Conservation (phyloP, 1,284 basidiomycete species). For the Flammula alnicola region DNA sequence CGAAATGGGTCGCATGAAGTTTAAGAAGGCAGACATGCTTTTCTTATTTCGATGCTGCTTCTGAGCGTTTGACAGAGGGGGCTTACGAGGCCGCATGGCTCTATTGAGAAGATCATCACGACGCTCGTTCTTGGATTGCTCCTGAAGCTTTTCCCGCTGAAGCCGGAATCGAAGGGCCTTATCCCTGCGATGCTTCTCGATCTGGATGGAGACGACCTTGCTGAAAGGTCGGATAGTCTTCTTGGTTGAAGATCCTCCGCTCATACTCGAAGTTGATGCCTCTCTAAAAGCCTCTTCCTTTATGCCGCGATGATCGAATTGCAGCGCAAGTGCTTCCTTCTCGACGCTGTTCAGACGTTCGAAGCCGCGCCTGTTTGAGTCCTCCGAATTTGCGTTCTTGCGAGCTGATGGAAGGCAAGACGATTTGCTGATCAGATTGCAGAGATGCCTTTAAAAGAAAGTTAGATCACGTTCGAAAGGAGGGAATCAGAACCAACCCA, state of each 20-base stretch:
- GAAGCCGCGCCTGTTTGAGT: constrained; percentile 66
- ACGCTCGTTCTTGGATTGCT: constrained; percentile 70
- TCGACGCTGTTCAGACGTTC: constrained; percentile 77
- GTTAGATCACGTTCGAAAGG: constrained; percentile 1
- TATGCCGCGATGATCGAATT: constrained; percentile 71
- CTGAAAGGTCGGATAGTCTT: constrained; percentile 72
- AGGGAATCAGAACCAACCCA: constrained; percentile 35
- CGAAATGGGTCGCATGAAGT: constrained; percentile 85
- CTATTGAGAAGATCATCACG: constrained; percentile 74
- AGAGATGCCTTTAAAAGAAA: constrained; percentile 56
- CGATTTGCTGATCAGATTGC: constrained; percentile 62
- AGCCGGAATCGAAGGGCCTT: constrained; percentile 65
- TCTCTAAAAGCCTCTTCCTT: constrained; percentile 76
- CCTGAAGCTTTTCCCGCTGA: constrained; percentile 72
- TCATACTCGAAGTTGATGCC: constrained; percentile 46
- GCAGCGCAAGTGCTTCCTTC: constrained; percentile 58
- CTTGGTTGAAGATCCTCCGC: constrained; percentile 48
- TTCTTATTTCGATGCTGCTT: constrained; percentile 84
- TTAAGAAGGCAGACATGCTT: constrained; percentile 81
- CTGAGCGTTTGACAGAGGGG: constrained; percentile 40
- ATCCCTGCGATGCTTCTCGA: constrained; percentile 81
- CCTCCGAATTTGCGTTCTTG: constrained; percentile 51
- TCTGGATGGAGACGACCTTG: constrained; percentile 60
- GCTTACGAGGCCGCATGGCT: constrained; percentile 68
- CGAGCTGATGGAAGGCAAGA: constrained; percentile 46